These are phyloP conservation scores for Puccinia horiana DNA, from an alignment of 1,284 basidiomycete genomes.

Conservation along the genomic window DNA sequence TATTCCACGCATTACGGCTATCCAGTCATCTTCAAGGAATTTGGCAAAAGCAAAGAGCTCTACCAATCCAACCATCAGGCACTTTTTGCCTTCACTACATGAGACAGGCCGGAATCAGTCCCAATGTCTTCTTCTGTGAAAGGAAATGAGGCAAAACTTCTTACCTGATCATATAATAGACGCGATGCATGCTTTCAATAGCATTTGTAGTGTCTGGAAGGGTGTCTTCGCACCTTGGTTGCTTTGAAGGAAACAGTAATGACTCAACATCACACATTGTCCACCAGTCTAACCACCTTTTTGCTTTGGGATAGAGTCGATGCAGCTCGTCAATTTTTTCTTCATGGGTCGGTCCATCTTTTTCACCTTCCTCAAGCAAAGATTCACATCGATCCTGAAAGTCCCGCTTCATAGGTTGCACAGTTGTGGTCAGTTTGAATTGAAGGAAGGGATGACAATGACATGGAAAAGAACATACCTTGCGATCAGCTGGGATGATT, in stretches of 20 bases:
- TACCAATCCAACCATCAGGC: neutral
- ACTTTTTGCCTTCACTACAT: neutral
- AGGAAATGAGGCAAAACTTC: neutral
- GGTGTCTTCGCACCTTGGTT: neutral
- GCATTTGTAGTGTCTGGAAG: too few relatives aligned
- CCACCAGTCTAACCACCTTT: constrained; percentile 23
- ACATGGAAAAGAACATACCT: neutral
- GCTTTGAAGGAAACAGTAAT: neutral
- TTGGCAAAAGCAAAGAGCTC: neutral
- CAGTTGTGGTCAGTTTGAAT: neutral
- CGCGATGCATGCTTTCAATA: too few relatives aligned
- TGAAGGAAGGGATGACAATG: too few relatives aligned
- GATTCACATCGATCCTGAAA: neutral
- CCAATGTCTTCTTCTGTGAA: neutral
- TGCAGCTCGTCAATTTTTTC: constrained; percentile 4
- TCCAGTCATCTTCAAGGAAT: neutral
- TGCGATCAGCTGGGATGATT: neutral
- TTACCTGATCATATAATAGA: constrained; percentile 20
- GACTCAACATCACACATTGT: neutral
- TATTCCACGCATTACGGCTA: neutral
- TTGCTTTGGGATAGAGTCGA: neutral
- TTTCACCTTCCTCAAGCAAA: neutral
- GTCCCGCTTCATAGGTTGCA: neutral
- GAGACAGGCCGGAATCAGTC: neutral
- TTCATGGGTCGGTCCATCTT: neutral